Evolutionary conservation across 2,329 filamentous ascomycete genomes (phyloP), one percentile per base, ranked within the genome.

Genomic region (Ascochyta rabiei): DNA sequence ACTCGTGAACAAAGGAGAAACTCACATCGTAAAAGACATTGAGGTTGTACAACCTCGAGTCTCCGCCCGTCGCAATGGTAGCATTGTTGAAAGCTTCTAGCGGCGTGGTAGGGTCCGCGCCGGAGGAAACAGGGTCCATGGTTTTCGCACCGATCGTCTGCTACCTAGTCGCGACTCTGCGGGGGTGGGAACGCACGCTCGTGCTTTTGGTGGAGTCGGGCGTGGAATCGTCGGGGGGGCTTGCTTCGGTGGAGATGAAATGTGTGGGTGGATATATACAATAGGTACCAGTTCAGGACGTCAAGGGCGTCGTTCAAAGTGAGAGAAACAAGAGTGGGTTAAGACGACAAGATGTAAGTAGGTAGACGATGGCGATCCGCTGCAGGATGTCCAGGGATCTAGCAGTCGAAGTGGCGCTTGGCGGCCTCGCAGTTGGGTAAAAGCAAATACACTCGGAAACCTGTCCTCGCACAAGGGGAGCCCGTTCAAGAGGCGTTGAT

Each of bases 21-120:
- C 83, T 63, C 79, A 90, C 88, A 74, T 91, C 84, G 78, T 96
- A 96, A 77, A 86, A 96, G 66, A 93, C 79, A 76, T 96, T 96
- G 63, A 96, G 82, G 75, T 96, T 85, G 61, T 89, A 78, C 1
- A 79, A 79, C 56, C 86, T 76, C 23, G 89, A 81, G 77, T 86
- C 78, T 78, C 89, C 89, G 61, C 90, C 89, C 7, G 83, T 86
- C 19, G 79, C 74, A 31, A 78, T 78, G 16, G 86, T 86, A 69
- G 83, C 84, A 78, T 91, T 90, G 77, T 60, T 57, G 56, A 70
- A 76, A 6, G 59, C 45, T 49, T 71, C 69, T 24, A 76, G 58
- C 46, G 72, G 74, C 13, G 64, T 51, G 28, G 72, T 75, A 28
- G 67, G 63, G 44, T 73, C 66, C 42, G 59, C 33, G 31, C 68